Conservation (phyloP, 805 yeast genomes). For the Ogataea nakhonphanomensis region DNA sequence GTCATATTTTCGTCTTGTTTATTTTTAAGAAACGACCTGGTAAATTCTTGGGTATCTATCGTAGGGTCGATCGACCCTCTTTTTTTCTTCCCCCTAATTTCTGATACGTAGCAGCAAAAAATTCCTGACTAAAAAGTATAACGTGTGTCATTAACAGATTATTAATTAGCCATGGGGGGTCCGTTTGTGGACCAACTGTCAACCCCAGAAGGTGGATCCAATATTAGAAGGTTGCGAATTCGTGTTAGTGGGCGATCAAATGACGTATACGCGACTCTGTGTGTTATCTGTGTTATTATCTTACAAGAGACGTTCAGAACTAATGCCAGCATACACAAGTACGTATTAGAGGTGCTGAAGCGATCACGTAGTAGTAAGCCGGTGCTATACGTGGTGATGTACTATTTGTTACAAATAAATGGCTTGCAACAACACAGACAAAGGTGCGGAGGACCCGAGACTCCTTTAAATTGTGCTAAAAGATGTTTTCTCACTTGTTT, state of each 20-base stretch:
- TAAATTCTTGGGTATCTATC: no score
- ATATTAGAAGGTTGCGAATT: not conserved
- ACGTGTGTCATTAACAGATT: not conserved
- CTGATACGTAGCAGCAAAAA: conserved; percentile 4
- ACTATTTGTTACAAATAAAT: conserved; percentile 46
- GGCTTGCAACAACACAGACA: not conserved
- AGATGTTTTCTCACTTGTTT: conserved; percentile 64
- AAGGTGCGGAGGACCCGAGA: no score
- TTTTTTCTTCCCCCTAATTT: not conserved
- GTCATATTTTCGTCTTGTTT: conserved; percentile 24
- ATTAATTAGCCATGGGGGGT: conserved; percentile 2
- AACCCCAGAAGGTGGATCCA: conserved; percentile 3
- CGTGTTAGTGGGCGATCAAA: not conserved
- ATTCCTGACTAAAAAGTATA: not conserved
- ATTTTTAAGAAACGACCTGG: not conserved
- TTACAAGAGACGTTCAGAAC: conserved; percentile 7
- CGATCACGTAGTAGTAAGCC: conserved; percentile 58
- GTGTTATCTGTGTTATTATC: conserved; percentile 9
- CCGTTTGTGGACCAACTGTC: conserved; percentile 7
- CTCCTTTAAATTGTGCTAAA: conserved; percentile 48
- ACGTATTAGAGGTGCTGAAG: conserved; percentile 40
- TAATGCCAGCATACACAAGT: conserved; percentile 17
- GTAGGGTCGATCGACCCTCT: conserved; percentile 2
- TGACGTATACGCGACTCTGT: conserved; percentile 1
- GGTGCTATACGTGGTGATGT: conserved; percentile 64